Evolutionary conservation across 768 basidiomycete species (phyloP).

Genomic region (Zangia roseola): DNA sequence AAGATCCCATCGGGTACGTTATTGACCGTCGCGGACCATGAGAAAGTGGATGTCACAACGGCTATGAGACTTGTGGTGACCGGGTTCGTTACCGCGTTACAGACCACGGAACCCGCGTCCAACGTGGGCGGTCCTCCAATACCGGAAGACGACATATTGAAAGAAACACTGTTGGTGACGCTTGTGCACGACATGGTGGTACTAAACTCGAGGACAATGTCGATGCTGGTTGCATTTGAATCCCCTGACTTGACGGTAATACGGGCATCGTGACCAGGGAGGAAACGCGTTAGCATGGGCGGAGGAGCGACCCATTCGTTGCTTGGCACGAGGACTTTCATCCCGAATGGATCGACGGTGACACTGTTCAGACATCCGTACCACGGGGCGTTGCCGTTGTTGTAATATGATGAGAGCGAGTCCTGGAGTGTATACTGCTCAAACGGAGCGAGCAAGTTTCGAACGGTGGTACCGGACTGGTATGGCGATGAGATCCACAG

Average conservation of each 20-base stretch:
- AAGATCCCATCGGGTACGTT: slow-evolving; percentile 84
- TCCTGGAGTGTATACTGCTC: slow-evolving; percentile 70
- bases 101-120: slow-evolving; percentile 41
- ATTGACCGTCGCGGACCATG: slow-evolving; percentile 71
- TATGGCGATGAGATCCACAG: slow-evolving; percentile 84
- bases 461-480: slow-evolving; percentile 54
- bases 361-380: slow-evolving; percentile 71
- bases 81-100: slow-evolving; percentile 48
- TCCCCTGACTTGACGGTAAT: slow-evolving; percentile 40
- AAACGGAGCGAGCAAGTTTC: slow-evolving; percentile 81
- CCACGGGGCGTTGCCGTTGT: slow-evolving; percentile 57
- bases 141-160: slow-evolving; percentile 71
- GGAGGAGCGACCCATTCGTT: slow-evolving; percentile 66
- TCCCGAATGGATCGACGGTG: slow-evolving; percentile 71
- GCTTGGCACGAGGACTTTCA: slow-evolving; percentile 76
- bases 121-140: slow-evolving; percentile 57
- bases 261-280: slow-evolving; percentile 85
- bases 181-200: slow-evolving; percentile 68
- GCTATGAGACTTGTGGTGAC: slow-evolving; percentile 52
- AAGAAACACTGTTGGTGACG: slow-evolving; percentile 59
- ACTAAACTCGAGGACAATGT: slow-evolving; percentile 80
- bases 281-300: slow-evolving; percentile 76
- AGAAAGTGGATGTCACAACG: slow-evolving; percentile 57
- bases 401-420: slow-evolving; percentile 63
- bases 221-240: slow-evolving; percentile 53